These are phyloP conservation scores for Calonectria pauciramosa DNA, from an alignment of 2,329 filamentous ascomycete species.

Conservation along the genomic window DNA sequence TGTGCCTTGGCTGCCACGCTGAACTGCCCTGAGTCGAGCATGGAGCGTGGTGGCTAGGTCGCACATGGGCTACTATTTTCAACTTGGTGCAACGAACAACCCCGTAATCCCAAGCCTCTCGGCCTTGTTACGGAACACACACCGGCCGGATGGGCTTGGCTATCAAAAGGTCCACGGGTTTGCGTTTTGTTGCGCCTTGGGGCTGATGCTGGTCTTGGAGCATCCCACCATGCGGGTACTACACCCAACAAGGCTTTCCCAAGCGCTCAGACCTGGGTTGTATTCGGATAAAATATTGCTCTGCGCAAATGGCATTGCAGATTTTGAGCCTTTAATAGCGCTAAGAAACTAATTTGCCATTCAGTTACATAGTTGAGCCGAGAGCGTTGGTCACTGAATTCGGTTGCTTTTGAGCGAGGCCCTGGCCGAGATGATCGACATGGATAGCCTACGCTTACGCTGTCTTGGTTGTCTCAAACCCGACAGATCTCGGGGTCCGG, in stretches of 20 bases:
- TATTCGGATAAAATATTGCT: not conserved
- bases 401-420: not conserved
- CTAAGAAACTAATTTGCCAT: not conserved
- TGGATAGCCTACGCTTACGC: not conserved
- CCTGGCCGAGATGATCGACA: not conserved
- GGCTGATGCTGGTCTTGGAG: not conserved
- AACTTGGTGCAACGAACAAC: slow-evolving; percentile 6
- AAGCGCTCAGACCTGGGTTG: not conserved
- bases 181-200: not conserved
- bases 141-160: not conserved
- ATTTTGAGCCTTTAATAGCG: not conserved
- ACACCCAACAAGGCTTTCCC: not conserved
- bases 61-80: slow-evolving; percentile 11
- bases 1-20: not conserved
- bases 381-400: not conserved
- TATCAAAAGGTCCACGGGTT: not conserved
- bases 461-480: slow-evolving; percentile 12
- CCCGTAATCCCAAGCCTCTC: not conserved
- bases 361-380: not conserved
- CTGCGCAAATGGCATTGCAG: not conserved
- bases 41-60: not conserved
- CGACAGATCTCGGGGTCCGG: slow-evolving; percentile 13
- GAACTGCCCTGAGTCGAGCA: not conserved
- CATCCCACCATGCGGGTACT: not conserved
- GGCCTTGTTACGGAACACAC: slow-evolving; percentile 6